Evolutionary conservation across 176 grass and related monocot genomes (phyloP), one percentile per base, ranked within the genome.

Genomic region (Carex cristatella): DNA sequence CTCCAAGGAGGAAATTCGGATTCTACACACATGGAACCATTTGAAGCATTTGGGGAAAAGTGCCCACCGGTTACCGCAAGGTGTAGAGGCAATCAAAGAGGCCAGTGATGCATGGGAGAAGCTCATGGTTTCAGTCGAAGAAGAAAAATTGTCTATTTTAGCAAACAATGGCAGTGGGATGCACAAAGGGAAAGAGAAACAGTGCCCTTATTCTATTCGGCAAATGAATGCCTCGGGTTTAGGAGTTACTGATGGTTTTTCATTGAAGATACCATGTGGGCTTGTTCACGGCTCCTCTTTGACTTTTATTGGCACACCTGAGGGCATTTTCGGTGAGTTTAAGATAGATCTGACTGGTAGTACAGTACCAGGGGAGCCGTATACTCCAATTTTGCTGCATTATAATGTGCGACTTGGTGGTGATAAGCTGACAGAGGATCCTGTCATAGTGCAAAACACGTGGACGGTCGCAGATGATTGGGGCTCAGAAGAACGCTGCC

Each of bases 361-460:
- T 69, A 80, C 93, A 30, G 90, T 93, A 57, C 97, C 97, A 84
- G 97, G 93, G 76, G 97, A 99, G 82, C 93, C 93, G 33, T 91
- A 95, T 62, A 88, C 93, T 48, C 97, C 97, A 80, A 92, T 96
- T 65, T 86, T 91, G 70, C 85, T 96, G 87, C 97, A 99, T 88
- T 99, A 94, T 69, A 99, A 99, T 90, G 93, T 96, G 18, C 91
- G 97, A 44, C 88, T 99, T 76, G 85, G 88, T 91, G 97, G 97
- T 75, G 97, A 99, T 92, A 99, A 96, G 90, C 90, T 94, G 86
- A 95, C 97, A 69, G 97, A 96, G 81, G 93, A 99, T 92, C 91
- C 97, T 85, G 93, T 99, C 5, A 94, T 99, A 82, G 97, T 99
- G 44, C 97, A 99, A 88, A 99, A 99, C 85, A 92, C 97, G 13